Conservation (phyloP, 164 flowering plant species). For the Kalanchoe fedtschenkoi region DNA sequence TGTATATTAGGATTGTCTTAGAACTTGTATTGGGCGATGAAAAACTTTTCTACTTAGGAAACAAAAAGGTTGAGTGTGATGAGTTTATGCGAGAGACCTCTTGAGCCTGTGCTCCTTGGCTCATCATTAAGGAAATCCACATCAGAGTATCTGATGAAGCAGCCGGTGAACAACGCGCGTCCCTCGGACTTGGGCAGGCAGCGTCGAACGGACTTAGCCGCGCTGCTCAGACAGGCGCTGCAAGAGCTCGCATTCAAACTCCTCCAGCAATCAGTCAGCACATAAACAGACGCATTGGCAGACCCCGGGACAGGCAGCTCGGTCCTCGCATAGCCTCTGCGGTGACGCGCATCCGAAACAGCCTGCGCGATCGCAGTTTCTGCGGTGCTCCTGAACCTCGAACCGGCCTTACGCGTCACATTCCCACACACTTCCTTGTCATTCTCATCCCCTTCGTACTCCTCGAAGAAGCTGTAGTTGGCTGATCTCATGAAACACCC, state of each 20-base stretch:
- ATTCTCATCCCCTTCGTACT: slow-evolving; percentile 4
- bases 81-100: slow-evolving; percentile 7
- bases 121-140: slow-evolving; percentile 9
- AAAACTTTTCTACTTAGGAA: no score
- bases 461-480: slow-evolving; percentile 12
- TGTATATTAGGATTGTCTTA: no score
- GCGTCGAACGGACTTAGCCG: slow-evolving; percentile 9
- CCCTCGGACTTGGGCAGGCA: slow-evolving; percentile 14
- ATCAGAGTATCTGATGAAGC: slow-evolving; percentile 14
- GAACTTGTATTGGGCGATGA: not conserved
- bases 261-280: slow-evolving; percentile 16
- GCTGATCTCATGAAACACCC: slow-evolving; percentile 13
- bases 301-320: slow-evolving; percentile 4
- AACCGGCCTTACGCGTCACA: not conserved
- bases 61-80: not conserved
- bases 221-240: slow-evolving; percentile 12
- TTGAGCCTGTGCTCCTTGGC: not conserved
- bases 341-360: slow-evolving; percentile 4
- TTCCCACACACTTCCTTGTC: slow-evolving; percentile 6
- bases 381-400: not conserved
- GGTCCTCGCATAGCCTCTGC: slow-evolving; percentile 8
- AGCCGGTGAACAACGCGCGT: slow-evolving; percentile 15
- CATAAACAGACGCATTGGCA: slow-evolving; percentile 6
- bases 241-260: slow-evolving; percentile 12
- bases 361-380: slow-evolving; percentile 8